Evolutionary conservation across 2,329 filamentous ascomycete genomes (phyloP), one percentile per base, ranked within the genome.

Genomic region (Clonostachys chloroleuca): DNA sequence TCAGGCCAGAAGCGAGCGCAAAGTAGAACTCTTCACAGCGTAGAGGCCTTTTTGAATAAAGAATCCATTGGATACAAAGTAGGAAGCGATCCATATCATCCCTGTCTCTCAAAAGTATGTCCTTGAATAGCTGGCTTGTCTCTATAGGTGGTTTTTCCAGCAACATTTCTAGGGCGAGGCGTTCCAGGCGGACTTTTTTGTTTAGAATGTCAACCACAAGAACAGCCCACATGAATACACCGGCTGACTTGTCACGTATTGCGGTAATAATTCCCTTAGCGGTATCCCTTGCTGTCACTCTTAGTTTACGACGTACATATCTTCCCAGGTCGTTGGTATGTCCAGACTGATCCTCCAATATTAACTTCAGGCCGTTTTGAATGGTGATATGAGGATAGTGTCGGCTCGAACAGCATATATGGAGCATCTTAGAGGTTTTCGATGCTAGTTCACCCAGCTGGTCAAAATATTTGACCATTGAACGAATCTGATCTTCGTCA

Each of bases 61-160:
- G 60, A 0, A 84, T 62, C 73, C 74, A 83, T 18, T 48, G 68
- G 1, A 84, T 50, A 34, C 71, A 79, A 1, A 77, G 51, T 0
- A 68, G 45, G 0, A 82, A 51, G 0, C 66, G 59, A 0, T 72
- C 59, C 41, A 59, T 59, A 6, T 78, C 65, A 0, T 62, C 34
- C 0, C 47, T 16, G 44, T 84, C 78, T n/a, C 75, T 65, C 0
- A 48, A 67, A 3, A 83, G 47, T 0, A 83, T 76, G 14, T 76
- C 60, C 4, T 61, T 63, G 48, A 85, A 83, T 0, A 84, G 53
- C 0, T 74, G 61, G 36, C 65, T 55, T 0, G 84, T 59, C 0
- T 63, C 61, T 1, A 9, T 44, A 0, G 73, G 73, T 0, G 74
- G 59, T 2, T 66, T 54, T 0, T 45, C 16, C 0, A 77, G 61